Percentiles rank a stretch among this genome's conserved stretches.
Conservation (phyloP, 495 filamentous ascomycete genomes). For the Penicillium nucicola region DNA sequence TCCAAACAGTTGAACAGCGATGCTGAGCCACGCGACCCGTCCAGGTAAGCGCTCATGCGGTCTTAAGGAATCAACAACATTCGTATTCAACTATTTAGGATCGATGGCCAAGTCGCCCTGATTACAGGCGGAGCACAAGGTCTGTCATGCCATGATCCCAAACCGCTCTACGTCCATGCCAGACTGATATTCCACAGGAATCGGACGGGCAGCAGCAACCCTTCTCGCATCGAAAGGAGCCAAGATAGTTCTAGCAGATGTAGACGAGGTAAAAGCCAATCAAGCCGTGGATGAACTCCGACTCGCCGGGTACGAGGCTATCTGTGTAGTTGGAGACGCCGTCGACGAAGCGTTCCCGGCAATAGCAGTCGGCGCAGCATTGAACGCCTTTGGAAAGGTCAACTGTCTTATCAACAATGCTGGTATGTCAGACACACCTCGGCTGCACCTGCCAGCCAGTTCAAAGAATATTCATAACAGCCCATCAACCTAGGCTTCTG, state of each 20-base stretch:
- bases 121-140: conserved; percentile 72
- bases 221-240: conserved; percentile 73
- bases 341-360: conserved; percentile 7
- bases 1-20: conserved; percentile 64
- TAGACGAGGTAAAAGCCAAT: conserved; percentile 56
- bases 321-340: conserved; percentile 46
- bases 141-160: conserved; percentile 14
- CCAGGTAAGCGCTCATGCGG: neutral
- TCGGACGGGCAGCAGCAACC: conserved; percentile 40
- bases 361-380: conserved; percentile 57
- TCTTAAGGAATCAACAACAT: neutral
- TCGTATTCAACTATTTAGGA: conserved; percentile 41
- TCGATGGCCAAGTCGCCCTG: conserved; percentile 65
- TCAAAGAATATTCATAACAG: conserved; percentile 47
- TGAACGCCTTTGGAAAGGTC: conserved; percentile 71
- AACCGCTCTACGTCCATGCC: neutral
- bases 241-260: conserved; percentile 66
- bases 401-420: conserved; percentile 76
- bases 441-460: no score
- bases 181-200: conserved; percentile 55
- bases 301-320: conserved; percentile 59
- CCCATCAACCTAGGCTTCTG: conserved; percentile 7
- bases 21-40: conserved; percentile 14
- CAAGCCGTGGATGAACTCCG: conserved; percentile 54
- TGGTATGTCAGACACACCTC: no score